Percentiles rank a stretch among this genome's conserved stretches.
These are phyloP conservation scores for Calonectria hawksworthii DNA, from an alignment of 2,329 filamentous ascomycete species.

Conservation along the genomic window DNA sequence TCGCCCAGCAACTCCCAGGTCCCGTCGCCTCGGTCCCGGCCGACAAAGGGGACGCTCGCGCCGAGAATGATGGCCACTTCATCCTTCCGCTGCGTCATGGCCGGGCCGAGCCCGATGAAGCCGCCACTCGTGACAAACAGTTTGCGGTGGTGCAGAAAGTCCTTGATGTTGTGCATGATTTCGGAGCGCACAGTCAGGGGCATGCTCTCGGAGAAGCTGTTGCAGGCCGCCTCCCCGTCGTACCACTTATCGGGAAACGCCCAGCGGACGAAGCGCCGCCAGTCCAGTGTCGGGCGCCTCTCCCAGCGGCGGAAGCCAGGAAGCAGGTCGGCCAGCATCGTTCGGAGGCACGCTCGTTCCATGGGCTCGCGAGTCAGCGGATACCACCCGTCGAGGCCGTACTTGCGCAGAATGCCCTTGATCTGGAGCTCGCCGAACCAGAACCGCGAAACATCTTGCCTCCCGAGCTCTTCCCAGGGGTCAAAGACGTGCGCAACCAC, in stretches of 20 bases:
- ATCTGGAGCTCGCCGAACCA: slow-evolving; percentile 13
- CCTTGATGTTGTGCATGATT: slow-evolving; percentile 18
- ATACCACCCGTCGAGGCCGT: slow-evolving; percentile 7
- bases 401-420: not conserved
- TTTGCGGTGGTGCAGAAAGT: slow-evolving; percentile 12
- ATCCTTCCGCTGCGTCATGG: slow-evolving; percentile 10
- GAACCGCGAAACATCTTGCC: not conserved
- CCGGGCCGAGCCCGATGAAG: slow-evolving; percentile 16
- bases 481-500: slow-evolving; percentile 12
- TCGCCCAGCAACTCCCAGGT: slow-evolving; percentile 12
- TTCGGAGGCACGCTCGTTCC: slow-evolving; percentile 3
- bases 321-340: slow-evolving; percentile 13
- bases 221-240: not conserved
- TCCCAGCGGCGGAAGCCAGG: slow-evolving; percentile 13
- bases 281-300: slow-evolving; percentile 14
- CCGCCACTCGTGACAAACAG: slow-evolving; percentile 12
- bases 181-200: slow-evolving; percentile 8
- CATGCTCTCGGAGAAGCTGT: slow-evolving; percentile 1
- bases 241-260: not conserved
- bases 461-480: slow-evolving; percentile 11
- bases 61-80: slow-evolving; percentile 16
- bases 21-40: slow-evolving; percentile 2
- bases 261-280: slow-evolving; percentile 11
- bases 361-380: slow-evolving; percentile 15
- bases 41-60: slow-evolving; percentile 12